Evolutionary conservation across 2,329 filamentous ascomycete species (phyloP).

Genomic region (Rhexocercosporidium sp.): DNA sequence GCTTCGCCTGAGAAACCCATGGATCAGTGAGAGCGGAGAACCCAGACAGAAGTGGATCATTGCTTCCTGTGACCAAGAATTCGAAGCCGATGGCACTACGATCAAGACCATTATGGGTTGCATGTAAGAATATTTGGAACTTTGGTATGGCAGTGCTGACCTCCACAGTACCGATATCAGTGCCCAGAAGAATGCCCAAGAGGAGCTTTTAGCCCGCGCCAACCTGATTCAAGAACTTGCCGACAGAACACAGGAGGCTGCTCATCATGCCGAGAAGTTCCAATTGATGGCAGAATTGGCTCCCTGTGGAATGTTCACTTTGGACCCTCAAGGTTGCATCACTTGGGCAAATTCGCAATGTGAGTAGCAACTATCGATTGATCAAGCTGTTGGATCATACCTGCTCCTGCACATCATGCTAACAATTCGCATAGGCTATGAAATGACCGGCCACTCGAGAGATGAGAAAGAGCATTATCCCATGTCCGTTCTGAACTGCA

Average conservation of each 20-base stretch:
- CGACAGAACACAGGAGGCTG: conserved; percentile 31
- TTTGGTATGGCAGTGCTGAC: background rate
- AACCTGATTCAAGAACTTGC: conserved; percentile 31
- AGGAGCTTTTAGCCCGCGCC: conserved; percentile 27
- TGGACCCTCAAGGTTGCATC: conserved; percentile 30
- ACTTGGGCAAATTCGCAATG: conserved; percentile 37
- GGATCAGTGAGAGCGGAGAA: conserved; percentile 27
- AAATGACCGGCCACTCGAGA: conserved; percentile 69
- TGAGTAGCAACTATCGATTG: conserved; percentile 11
- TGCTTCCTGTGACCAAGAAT: conserved; percentile 34
- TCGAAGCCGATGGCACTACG: conserved; percentile 30
- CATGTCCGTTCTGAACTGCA: conserved; percentile 73
- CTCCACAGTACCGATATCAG: conserved; percentile 31
- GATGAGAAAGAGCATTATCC: conserved; percentile 54
- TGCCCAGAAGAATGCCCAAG: conserved; percentile 31
- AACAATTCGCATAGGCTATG: conserved; percentile 51
- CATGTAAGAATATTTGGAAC: conserved; percentile 23
- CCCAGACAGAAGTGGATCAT: conserved; percentile 34
- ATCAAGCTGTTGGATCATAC: background rate
- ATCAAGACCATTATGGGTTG: conserved; percentile 36
- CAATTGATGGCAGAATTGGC: conserved; percentile 35
- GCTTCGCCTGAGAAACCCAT: conserved; percentile 44
- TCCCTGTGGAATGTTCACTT: conserved; percentile 35
- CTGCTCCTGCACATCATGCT: background rate
- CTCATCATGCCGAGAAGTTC: conserved; percentile 32